Evolutionary conservation across 2,329 filamentous ascomycete species (phyloP), one percentile per base, ranked within the genome.

Genomic region (Aspergillus jensenii): DNA sequence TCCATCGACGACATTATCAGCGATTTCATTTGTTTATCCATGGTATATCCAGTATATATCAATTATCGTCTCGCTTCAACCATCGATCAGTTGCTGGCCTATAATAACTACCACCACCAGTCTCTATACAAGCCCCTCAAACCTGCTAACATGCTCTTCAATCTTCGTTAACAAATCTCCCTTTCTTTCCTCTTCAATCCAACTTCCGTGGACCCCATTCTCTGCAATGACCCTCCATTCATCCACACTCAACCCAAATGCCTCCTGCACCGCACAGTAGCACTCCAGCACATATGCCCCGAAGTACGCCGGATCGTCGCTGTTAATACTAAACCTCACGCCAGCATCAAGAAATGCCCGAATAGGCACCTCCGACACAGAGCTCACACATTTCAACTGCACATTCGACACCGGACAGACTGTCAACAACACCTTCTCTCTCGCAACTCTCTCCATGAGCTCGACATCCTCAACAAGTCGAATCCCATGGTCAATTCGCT

Each of bases 321-420:
- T 88, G 73, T 91, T 91, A 70, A 91, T 84, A 56, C 84, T 88
- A 72, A 91, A 90, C 60, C 77, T 80, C 40, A 91, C 84, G 0
- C 86, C 85, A 6, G 77, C 77, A 41, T 89, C 82, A 19, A 91
- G 72, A 64, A 90, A 87, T 52, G 75, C 77, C 14, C 85, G 78
- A 59, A 91, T 81, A 0, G 89, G 88, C 35, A 88, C 76, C 52
- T 86, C 77, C 19, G 75, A 71, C 21, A 89, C 76, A 27, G 73
- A 72, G 49, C 75, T 65, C 2, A 86, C 82, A 63, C 81, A 86
- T n/a, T 78, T 76, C 62, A 90, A 70, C 64, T 82, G 78, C 11
- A 92, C 84, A 72, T 93, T 92, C 64, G 87, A 90, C 59, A 90
- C 69, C 1, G 90, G 90, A 68, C 90, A 93, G 39, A 91, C 79